Conservation (phyloP, 2,329 filamentous ascomycete genomes). For the Aspergillus sp. region DNA sequence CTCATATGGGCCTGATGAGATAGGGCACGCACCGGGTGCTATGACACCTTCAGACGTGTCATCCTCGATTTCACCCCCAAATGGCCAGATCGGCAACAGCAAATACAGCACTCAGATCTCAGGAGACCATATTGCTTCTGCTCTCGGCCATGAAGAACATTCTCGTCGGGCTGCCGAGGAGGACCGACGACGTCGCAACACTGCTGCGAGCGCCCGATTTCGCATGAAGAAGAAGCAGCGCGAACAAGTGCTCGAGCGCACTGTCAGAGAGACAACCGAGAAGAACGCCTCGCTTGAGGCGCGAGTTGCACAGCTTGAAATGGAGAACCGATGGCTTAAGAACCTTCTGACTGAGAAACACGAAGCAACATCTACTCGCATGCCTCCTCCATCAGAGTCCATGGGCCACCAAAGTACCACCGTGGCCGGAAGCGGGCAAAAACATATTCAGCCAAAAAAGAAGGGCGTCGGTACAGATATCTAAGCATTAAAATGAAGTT, state of each 20-base stretch:
- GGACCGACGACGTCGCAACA: conserved; percentile 86
- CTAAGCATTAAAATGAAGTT: conserved; percentile 18
- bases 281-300: conserved; percentile 73
- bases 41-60: conserved; percentile 44
- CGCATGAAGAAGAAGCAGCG: conserved; percentile 95
- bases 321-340: conserved; percentile 80
- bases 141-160: conserved; percentile 66
- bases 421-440: conserved; percentile 27
- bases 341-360: conserved; percentile 81
- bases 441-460: conserved; percentile 42
- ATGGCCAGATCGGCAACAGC: conserved; percentile 39
- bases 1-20: conserved; percentile 36
- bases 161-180: conserved; percentile 77
- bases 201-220: conserved; percentile 83
- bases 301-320: conserved; percentile 74
- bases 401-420: conserved; percentile 23
- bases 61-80: conserved; percentile 43
- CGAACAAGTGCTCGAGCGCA: conserved; percentile 79
- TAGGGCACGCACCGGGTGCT: conserved; percentile 35
- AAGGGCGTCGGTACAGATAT: conserved; percentile 38
- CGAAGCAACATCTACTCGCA: conserved; percentile 35
- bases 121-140: conserved; percentile 42
- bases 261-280: conserved; percentile 78
- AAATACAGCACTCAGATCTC: conserved; percentile 42
- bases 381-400: conserved; percentile 25